These are phyloP conservation scores for Lodderomyces elongisporus DNA, from an alignment of 1,139 yeast genomes.

Conservation along the genomic window DNA sequence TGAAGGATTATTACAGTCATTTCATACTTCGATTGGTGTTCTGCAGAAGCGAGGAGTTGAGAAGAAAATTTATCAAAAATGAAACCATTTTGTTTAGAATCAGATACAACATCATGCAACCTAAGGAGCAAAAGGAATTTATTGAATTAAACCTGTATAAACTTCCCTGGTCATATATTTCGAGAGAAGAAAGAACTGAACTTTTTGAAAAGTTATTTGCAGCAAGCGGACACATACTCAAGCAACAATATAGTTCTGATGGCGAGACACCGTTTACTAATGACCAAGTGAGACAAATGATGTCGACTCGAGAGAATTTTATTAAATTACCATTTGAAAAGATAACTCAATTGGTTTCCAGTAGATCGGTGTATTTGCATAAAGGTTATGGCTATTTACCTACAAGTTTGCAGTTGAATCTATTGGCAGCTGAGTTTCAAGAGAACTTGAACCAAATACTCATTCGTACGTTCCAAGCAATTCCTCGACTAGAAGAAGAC, in stretches of 20 bases:
- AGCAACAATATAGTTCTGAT: slow-evolving; percentile 21
- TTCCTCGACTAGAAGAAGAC: slow-evolving; percentile 88
- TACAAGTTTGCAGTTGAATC: slow-evolving; percentile 66
- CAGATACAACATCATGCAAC: slow-evolving; percentile 61
- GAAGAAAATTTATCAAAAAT: slow-evolving; percentile 70
- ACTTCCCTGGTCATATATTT: slow-evolving; percentile 68
- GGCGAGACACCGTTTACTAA: slow-evolving; percentile 20
- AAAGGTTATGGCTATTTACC: slow-evolving; percentile 84
- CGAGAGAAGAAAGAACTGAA: slow-evolving; percentile 53
- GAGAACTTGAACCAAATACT: slow-evolving; percentile 50
- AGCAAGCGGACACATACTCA: slow-evolving; percentile 41
- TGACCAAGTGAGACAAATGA: slow-evolving; percentile 40
- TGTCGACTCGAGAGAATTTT: slow-evolving; percentile 51
- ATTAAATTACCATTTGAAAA: slow-evolving; percentile 85
- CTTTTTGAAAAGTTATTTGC: slow-evolving; percentile 50
- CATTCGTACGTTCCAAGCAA: slow-evolving; percentile 64
- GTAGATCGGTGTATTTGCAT: slow-evolving; percentile 60
- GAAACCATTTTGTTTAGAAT: slow-evolving; percentile 73
- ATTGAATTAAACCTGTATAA: slow-evolving; percentile 48
- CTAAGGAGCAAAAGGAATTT: slow-evolving; percentile 68
- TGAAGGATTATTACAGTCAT: slow-evolving; percentile 90
- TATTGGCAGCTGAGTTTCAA: slow-evolving; percentile 64
- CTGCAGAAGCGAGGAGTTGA: slow-evolving; percentile 81
- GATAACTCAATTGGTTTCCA: slow-evolving; percentile 69
- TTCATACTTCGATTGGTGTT: slow-evolving; percentile 83